phyloP scores from a whole-genome alignment of 208 protist genomes.

The Wallacemonas sp. region DNA sequence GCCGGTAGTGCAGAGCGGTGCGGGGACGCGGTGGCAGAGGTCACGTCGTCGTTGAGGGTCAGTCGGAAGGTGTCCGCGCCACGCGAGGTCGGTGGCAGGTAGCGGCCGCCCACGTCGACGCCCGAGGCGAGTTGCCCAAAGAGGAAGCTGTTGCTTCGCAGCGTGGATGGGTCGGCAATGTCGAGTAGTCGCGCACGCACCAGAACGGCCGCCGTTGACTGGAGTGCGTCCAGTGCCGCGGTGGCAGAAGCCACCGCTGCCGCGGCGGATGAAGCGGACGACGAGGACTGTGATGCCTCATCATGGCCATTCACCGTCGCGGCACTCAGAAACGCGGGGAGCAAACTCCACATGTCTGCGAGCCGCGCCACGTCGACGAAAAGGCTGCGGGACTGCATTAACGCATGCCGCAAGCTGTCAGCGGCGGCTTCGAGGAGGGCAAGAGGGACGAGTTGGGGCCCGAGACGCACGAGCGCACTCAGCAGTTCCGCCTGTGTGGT shows the following conservation, averaged over 20 bases:
- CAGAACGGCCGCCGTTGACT: constrained; percentile 9
- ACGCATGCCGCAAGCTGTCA: constrained; percentile 3
- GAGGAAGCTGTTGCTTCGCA: constrained; percentile 65
- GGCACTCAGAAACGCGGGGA: constrained; percentile 14
- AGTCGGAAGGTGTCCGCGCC: background rate
- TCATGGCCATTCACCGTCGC: background rate
- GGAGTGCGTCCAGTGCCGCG: constrained; percentile 16
- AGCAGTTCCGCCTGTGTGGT: constrained; percentile 39
- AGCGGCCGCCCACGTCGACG: constrained; percentile 27
- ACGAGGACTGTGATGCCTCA: background rate
- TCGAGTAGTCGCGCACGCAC: constrained; percentile 31
- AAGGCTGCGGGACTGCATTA: constrained; percentile 25
- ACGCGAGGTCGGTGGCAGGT: constrained; percentile 3
- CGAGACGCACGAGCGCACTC: constrained; percentile 32
- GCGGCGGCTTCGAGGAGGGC: constrained; percentile 20
- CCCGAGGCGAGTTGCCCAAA: constrained; percentile 50
- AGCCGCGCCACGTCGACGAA: constrained; percentile 42
- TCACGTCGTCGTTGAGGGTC: background rate
- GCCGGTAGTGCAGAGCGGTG: background rate
- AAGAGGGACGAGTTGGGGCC: constrained; percentile 20
- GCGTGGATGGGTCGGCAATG: constrained; percentile 30
- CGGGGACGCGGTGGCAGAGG: background rate
- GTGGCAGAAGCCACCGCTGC: background rate
- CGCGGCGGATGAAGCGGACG: background rate
- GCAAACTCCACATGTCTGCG: constrained; percentile 23